phyloP scores from a whole-genome alignment of 2,329 filamentous ascomycete species.

The Colletotrichum siamense region DNA sequence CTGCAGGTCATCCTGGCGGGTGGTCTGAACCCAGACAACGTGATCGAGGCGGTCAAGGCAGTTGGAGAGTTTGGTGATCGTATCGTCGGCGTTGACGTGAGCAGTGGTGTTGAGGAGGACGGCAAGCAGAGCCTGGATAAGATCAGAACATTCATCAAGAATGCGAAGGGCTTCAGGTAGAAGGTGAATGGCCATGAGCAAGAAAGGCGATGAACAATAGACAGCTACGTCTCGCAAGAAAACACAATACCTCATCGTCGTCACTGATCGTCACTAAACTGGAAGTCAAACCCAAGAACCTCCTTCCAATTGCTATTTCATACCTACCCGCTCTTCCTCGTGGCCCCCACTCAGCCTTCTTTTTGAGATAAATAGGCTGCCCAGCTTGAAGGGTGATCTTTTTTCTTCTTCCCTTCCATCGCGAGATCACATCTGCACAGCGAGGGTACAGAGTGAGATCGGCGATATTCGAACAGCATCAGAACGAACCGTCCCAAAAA shows the following conservation, averaged over 20 bases:
- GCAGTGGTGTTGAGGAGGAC: constrained; percentile 87
- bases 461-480: not conserved
- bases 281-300: not conserved
- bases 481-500: not conserved
- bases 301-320: not conserved
- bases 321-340: not conserved
- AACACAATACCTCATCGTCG: not conserved
- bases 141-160: constrained; percentile 80
- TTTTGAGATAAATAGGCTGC: not conserved
- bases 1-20: constrained; percentile 83
- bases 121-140: constrained; percentile 82
- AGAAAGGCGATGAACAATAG: not conserved
- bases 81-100: constrained; percentile 88
- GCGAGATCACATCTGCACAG: not conserved
- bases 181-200: not conserved
- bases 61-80: constrained; percentile 63
- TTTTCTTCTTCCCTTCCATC: not conserved
- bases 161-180: constrained; percentile 68
- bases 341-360: not conserved
- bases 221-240: not conserved
- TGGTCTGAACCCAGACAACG: constrained; percentile 81
- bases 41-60: constrained; percentile 67
- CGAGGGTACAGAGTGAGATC: not conserved
- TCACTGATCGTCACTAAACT: not conserved
- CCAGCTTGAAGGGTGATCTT: not conserved